Conservation (phyloP, 2,329 filamentous ascomycete species). For the Camillea tinctor region DNA sequence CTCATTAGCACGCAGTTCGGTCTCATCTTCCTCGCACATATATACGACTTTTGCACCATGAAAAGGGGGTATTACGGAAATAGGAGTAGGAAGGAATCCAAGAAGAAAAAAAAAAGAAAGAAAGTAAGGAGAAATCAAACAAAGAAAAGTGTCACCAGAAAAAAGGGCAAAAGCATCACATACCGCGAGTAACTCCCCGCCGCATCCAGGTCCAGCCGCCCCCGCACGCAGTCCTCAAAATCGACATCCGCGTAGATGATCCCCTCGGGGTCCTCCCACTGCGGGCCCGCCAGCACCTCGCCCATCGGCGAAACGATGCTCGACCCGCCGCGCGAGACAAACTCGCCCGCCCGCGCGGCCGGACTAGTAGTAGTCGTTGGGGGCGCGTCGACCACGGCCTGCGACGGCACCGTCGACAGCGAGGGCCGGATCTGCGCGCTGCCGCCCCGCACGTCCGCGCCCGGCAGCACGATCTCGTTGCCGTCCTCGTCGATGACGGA, state of each 20-base stretch:
- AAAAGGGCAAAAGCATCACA: constrained; percentile 25
- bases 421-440: background rate
- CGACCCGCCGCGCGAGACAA: constrained; percentile 73
- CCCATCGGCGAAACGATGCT: constrained; percentile 79
- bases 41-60: background rate
- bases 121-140: background rate
- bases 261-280: constrained; percentile 76
- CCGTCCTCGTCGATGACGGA: constrained; percentile 53
- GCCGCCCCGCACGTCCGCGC: background rate
- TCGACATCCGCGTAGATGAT: constrained; percentile 74
- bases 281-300: constrained; percentile 73
- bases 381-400: constrained; percentile 13
- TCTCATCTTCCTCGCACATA: background rate
- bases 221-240: constrained; percentile 82
- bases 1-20: constrained; percentile 6
- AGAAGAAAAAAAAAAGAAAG: background rate
- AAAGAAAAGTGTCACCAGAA: too few species aligned
- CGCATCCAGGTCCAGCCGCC: constrained; percentile 78
- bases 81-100: background rate
- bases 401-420: constrained; percentile 5
- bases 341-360: constrained; percentile 36
- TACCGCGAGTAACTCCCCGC: constrained; percentile 82
- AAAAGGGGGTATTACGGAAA: background rate
- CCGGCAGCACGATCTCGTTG: constrained; percentile 51
- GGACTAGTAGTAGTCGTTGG: background rate